These are phyloP conservation scores for Kuraishia molischiana DNA, from an alignment of 805 yeast genomes.

Conservation along the genomic window DNA sequence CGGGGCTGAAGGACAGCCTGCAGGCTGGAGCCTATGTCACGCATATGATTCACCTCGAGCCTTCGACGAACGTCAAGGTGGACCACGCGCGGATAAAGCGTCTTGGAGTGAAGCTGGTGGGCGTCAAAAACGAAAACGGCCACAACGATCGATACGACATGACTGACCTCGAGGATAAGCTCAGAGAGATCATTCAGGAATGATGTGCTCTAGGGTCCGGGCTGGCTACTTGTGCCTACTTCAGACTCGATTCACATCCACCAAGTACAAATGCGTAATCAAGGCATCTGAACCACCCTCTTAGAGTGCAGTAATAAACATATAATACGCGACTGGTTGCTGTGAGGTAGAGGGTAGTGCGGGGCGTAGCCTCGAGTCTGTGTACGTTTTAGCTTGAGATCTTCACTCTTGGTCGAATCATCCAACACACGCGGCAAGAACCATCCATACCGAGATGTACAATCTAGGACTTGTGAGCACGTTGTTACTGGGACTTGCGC, in stretches of 20 bases:
- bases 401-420: too few relatives aligned
- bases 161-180: constrained; percentile 25
- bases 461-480: neutral
- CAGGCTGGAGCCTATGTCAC: constrained; percentile 34
- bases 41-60: constrained; percentile 47
- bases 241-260: neutral
- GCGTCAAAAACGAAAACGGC: constrained; percentile 19
- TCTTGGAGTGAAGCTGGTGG: constrained; percentile 38
- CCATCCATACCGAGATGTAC: neutral
- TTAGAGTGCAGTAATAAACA: too few relatives aligned
- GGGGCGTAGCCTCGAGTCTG: too few relatives aligned
- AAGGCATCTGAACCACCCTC: too few relatives aligned
- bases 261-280: too few relatives aligned
- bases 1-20: neutral
- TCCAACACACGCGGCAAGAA: too few relatives aligned
- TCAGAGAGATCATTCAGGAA: constrained; percentile 5
- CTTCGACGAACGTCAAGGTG: constrained; percentile 38
- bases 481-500: neutral
- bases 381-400: too few relatives aligned
- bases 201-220: too few relatives aligned
- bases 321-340: too few relatives aligned
- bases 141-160: constrained; percentile 27
- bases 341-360: too few relatives aligned
- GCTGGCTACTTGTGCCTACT: too few relatives aligned
- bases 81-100: constrained; percentile 27